Conservation (phyloP, 129 eudicot genomes). For the Heracleum sosnowskyi region DNA sequence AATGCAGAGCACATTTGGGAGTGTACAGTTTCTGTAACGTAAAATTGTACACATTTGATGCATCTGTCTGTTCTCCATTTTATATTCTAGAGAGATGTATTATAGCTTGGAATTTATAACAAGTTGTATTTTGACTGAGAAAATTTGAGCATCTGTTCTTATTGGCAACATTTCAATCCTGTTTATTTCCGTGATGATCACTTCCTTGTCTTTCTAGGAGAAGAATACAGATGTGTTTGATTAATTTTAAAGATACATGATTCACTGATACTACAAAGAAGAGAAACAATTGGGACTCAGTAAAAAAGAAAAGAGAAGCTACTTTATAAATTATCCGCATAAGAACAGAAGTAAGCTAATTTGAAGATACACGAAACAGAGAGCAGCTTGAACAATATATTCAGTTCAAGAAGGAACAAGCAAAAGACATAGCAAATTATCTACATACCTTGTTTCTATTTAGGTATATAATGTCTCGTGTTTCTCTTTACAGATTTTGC, state of each 20-base stretch:
- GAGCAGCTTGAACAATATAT: no score
- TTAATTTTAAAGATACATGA: neutral
- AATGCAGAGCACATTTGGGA: neutral
- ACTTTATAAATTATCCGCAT: no score
- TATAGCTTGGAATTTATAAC: neutral
- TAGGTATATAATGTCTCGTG: no score
- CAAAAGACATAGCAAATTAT: no score
- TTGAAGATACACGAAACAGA: neutral
- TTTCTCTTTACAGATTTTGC: no score
- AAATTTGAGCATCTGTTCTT: neutral
- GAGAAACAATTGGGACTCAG: no score
- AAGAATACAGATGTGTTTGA: neutral
- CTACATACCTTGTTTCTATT: no score
- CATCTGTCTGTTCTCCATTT: neutral
- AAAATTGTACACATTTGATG: neutral
- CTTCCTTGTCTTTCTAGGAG: neutral
- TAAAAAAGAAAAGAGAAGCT: no score
- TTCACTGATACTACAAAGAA: no score
- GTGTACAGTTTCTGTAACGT: slow-evolving; percentile 1
- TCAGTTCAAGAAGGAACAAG: no score
- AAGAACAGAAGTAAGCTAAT: no score
- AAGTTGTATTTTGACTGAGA: neutral
- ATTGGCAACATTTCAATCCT: neutral
- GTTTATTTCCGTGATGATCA: neutral
- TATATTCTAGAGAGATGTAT: neutral